Evolutionary conservation across 495 filamentous ascomycete species (phyloP).

Genomic region (Hypoxylon lenormandii): DNA sequence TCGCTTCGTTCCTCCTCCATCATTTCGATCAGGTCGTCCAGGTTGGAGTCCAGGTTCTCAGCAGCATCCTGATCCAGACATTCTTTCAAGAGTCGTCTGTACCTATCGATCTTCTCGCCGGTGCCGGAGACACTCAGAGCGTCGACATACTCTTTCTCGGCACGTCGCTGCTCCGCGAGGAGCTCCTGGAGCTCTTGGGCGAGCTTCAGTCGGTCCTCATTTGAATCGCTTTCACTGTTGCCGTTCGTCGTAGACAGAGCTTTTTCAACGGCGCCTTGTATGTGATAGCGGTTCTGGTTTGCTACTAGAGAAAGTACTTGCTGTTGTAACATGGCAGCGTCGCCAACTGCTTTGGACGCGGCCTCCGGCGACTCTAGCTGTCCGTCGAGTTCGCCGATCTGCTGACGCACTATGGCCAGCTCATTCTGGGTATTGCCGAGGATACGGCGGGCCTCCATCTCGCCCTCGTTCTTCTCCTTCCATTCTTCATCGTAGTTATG

Average conservation of each 20-base stretch:
- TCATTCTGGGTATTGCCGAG: conserved; percentile 66
- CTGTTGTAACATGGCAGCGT: conserved; percentile 50
- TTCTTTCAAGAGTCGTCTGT: conserved; percentile 58
- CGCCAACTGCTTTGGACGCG: conserved; percentile 55
- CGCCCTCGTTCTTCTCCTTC: conserved; percentile 68
- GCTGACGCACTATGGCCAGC: conserved; percentile 60
- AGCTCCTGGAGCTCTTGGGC: conserved; percentile 56
- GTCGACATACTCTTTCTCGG: conserved; percentile 62
- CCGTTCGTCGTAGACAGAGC: conserved; percentile 54
- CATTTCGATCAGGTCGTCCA: conserved; percentile 64
- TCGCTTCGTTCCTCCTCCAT: conserved; percentile 62
- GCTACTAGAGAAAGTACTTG: conserved; percentile 56
- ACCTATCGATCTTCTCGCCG: conserved; percentile 63
- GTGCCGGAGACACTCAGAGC: conserved; percentile 60
- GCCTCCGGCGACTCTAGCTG: conserved; percentile 60
- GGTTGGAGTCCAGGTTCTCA: conserved; percentile 59
- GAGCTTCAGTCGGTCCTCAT: conserved; percentile 54
- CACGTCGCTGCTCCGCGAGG: conserved; percentile 54
- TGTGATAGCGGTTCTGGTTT: conserved; percentile 57
- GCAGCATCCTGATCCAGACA: conserved; percentile 62
- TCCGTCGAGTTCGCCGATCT: conserved; percentile 62
- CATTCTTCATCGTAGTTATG: conserved; percentile 70
- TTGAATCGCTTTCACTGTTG: conserved; percentile 47
- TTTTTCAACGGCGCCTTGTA: conserved; percentile 53
- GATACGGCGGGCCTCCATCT: conserved; percentile 68